Conservation (phyloP, 225 moss, liverwort and hornwort genomes). For the Sphagnum tenellum region DNA sequence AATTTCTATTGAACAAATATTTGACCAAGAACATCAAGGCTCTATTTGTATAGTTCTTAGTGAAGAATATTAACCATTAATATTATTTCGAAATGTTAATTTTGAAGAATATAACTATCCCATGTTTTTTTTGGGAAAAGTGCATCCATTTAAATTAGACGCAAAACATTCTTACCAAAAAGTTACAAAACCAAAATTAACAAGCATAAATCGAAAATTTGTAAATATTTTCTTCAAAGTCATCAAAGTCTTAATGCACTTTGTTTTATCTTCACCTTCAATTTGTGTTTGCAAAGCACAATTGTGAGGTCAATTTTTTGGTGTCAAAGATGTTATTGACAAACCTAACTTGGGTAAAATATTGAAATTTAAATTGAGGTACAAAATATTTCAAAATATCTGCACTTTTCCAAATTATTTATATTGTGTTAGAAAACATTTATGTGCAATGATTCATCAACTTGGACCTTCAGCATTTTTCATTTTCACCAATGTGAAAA, state of each 20-base stretch:
- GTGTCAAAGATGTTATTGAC: not conserved
- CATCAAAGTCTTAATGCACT: not conserved
- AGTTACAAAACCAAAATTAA: not conserved
- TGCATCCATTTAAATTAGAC: not conserved
- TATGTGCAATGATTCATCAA: too few relatives aligned
- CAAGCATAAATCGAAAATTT: not conserved
- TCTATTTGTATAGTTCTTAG: not conserved
- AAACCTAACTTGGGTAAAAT: slow-evolving; percentile 1
- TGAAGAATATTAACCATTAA: not conserved
- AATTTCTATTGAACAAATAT: not conserved
- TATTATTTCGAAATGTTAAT: not conserved
- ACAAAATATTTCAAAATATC: too few relatives aligned
- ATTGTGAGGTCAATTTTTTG: not conserved
- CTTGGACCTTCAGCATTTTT: too few relatives aligned
- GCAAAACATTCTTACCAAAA: not conserved
- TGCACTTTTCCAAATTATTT: too few relatives aligned
- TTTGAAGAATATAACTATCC: not conserved
- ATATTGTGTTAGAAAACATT: too few relatives aligned
- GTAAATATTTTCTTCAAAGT: slow-evolving; percentile 1
- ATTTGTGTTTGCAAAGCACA: slow-evolving; percentile 1
- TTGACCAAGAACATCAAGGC: too few relatives aligned
- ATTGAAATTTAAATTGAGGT: not conserved
- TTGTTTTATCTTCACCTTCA: not conserved
- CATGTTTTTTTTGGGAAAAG: not conserved
- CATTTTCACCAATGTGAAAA: too few relatives aligned